A percentile compares a stretch with the other conserved stretches of the same genome.
phyloP scores from a whole-genome alignment of 2,329 filamentous ascomycete species.

The Fusarium keratoplasticum region DNA sequence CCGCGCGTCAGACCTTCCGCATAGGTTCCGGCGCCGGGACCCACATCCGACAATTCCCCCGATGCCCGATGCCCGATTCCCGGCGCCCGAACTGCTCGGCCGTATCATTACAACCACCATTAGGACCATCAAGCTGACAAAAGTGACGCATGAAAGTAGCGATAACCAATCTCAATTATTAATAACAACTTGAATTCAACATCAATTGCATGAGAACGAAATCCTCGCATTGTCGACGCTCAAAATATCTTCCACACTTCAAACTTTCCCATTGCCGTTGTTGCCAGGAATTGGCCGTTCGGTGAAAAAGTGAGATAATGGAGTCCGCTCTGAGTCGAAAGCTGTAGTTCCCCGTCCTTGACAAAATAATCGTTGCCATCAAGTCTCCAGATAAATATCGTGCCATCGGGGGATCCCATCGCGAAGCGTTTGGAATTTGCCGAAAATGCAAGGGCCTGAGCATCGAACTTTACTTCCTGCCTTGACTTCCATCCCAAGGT shows the following conservation, averaged over 20 bases:
- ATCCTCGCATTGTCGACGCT: too few relatives aligned
- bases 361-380: fast-evolving
- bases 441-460: background rate
- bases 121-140: too few relatives aligned
- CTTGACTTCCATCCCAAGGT: too few relatives aligned
- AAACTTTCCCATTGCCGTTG: too few relatives aligned
- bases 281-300: too few relatives aligned
- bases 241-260: too few relatives aligned
- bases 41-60: constrained; percentile 5
- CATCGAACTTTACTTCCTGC: too few relatives aligned
- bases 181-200: too few relatives aligned
- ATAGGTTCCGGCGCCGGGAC: background rate
- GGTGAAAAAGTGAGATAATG: background rate
- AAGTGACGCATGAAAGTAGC: too few relatives aligned
- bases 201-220: too few relatives aligned
- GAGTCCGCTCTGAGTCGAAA: background rate
- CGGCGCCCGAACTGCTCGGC: background rate
- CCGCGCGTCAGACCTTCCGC: background rate
- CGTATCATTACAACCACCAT: too few relatives aligned
- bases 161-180: too few relatives aligned
- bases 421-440: background rate
- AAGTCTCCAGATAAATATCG: background rate
- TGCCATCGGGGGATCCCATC: background rate
- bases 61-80: background rate
- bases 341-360: background rate